A percentile compares a stretch with the other conserved stretches of the same genome.
Conservation (phyloP, 768 basidiomycete genomes). For the Pulveroboletus sp. region DNA sequence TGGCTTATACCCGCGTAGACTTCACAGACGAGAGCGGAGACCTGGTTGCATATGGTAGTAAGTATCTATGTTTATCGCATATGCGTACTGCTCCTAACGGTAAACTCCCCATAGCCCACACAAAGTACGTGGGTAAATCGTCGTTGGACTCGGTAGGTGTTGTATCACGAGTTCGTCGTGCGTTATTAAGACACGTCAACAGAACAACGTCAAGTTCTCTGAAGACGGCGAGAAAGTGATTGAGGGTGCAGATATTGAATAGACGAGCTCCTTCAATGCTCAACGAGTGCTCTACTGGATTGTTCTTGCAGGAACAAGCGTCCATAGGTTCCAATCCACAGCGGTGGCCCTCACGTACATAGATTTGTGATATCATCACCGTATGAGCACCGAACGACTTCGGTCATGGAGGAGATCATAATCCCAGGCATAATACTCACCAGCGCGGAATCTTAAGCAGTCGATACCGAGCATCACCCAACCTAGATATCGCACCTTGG, state of each 20-base stretch:
- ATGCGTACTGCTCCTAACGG: not conserved
- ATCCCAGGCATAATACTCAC: not conserved
- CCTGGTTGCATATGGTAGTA: constrained; percentile 79
- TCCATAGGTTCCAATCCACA: too few relatives aligned
- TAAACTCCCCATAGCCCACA: constrained; percentile 55
- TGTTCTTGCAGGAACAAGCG: too few relatives aligned
- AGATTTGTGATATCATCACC: too few relatives aligned
- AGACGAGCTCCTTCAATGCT: too few relatives aligned
- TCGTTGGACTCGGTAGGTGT: constrained; percentile 36
- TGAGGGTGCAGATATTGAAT: constrained; percentile 40
- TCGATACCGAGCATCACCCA: too few relatives aligned
- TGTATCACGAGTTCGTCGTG: not conserved
- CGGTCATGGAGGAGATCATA: too few relatives aligned
- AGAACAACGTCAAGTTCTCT: constrained; percentile 77
- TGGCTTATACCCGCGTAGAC: constrained; percentile 79
- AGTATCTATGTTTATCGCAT: constrained; percentile 20
- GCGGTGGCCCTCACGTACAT: not conserved
- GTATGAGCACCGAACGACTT: too few relatives aligned
- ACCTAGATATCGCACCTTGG: too few relatives aligned
- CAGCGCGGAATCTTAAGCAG: not conserved
- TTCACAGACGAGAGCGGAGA: constrained; percentile 62
- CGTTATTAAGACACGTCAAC: not conserved
- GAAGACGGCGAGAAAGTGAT: constrained; percentile 69
- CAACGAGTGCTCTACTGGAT: too few relatives aligned
- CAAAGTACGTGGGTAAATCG: constrained; percentile 79